Base-by-base conservation (phyloP, 2,329 filamentous ascomycete species). In the Nigrograna mackinnonii region DNA sequence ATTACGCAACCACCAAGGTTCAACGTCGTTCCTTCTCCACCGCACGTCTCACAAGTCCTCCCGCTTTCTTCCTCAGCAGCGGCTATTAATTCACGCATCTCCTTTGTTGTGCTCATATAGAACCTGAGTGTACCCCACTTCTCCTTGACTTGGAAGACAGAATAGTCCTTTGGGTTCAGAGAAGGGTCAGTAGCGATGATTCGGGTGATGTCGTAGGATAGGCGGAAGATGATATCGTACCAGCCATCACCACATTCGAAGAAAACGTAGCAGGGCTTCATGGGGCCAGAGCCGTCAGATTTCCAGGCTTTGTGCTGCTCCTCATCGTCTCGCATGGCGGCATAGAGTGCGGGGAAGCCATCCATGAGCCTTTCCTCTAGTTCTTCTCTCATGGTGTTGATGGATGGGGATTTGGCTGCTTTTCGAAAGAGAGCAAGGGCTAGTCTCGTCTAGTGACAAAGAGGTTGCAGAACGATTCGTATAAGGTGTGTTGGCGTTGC, bases 231-330 rank as follows among this genome's bases (percentile, higher is more conserved):
- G 12, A 41, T 4, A 17, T 28, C 17, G 32, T 41, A 35, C 33
- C 32, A 41, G 22, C 39, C 33, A n/a, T 41, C 38, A 6, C 20
- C 38, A 14, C 38, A 35, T 16, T 35, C 13, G 38, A 40, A 40
- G n/a, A n/a, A n/a, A n/a, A n/a, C n/a, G n/a, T n/a, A n/a, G 4
- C 37, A 24, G 13, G 7, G 32, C 14, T 21, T 28, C 36, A 38
- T 38, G n/a, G n/a, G n/a, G n/a, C n/a, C n/a, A 17, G 22, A 28
- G 21, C 22, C 30, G 13, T 38, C 22, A 5, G 16, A 9, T 24
- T 19, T 38, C 14, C 22, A 24, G 22, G 30, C 22, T 22, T n/a
- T 30, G 21, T 21, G 37, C 22, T 39, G 6, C n/a, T n/a, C n/a
- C n/a, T n/a, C n/a, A n/a, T n/a, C n/a, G n/a, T n/a, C n/a, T n/a